Base-by-base conservation (phyloP, 176 grass and related monocot species). In the Oryza meyeriana region DNA sequence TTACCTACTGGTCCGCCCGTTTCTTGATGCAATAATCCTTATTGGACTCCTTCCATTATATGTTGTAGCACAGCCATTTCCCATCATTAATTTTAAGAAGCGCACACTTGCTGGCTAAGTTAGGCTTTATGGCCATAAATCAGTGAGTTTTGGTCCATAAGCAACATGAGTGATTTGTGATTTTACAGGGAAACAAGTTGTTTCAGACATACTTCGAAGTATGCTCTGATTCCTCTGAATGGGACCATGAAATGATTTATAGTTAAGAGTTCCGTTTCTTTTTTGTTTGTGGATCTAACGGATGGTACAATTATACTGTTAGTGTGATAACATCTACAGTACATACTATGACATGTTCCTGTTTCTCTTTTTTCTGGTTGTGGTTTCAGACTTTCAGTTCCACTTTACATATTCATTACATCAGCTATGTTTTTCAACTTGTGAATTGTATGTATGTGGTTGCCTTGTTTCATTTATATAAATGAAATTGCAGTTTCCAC, bases 401-500 rank as follows among this genome's bases (percentile, higher is more conserved):
- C 45, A 48, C 45, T 34, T 79, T 33, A 10, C 38, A 41, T 57
- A 6, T 32, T 58, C 52, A 4, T 58, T 66, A 17, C 74, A 64
- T 9, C 17, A 76, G 64, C 55, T 66, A 71, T 75, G 31, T 28
- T 79, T 63, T n/a, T 66, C 30, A 75, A 61, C 44, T 13, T 66
- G 13, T 26, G 26, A 66, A 12, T 59, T 59, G 7, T 59, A 59
- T 80, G 40, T 20, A 22, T 41, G 39, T 26, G 35, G 16, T 84
- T 64, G 17, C 79, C 24, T 48, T 84, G 18, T 25, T 63, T 20
- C 3, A 8, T 79, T 79, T 78, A 40, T 63, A 3, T 41, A 24
- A 73, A 79, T 66, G 47, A 39, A 38, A 59, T 85, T 86, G 75
- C 86, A 94, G 92, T 88, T 86, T 40, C 83, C 71, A 47, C 86